Base-by-base conservation (phyloP, 768 basidiomycete species). In the Leccinum longicurvipes region DNA sequence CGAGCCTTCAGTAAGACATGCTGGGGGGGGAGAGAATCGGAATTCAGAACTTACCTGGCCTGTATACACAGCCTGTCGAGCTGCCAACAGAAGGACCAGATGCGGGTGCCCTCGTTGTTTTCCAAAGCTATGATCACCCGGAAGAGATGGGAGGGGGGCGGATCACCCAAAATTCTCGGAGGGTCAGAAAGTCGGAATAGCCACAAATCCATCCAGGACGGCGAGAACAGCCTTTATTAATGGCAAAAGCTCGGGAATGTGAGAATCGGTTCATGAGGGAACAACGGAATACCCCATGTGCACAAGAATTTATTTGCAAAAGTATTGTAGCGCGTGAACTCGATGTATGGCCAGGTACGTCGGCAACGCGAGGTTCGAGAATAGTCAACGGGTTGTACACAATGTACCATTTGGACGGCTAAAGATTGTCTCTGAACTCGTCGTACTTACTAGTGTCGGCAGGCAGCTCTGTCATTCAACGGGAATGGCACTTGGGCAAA, bases 251-350 rank as follows among this genome's bases (percentile, higher is more conserved):
- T 28, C 25, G 47, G 9, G 41, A 29, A 21, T 23, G 27, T 55
- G 41, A 29, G 41, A 51, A 47, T 55, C 28, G 15, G 29, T 24
- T 51, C 6, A 21, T 47, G 49, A 60, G 57, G 53, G 56, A 63
- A 63, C 44, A 56, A 31, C 46, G 47, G 39, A 4, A 31, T 31
- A 44, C n/a, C 47, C 50, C 62, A 52, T 51, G 53, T 60, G 55
- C n/a, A 39, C 34, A 24, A 28, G 12, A 9, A 53, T 36, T 39
- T 50, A n/a, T n/a, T n/a, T n/a, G n/a, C n/a, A n/a, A n/a, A n/a
- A n/a, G 44, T 51, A 46, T 54, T 39, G 31, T 45, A 57, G 54
- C 49, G 60, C 52, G 52, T 47, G 63, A 53, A 55, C 17, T 32
- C 28, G 42, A n/a, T 24, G 15, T 15, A 34, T 8, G 23, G 3